A percentile compares a stretch with the other conserved stretches of the same genome.
These are phyloP conservation scores for Phytophthora cactorum DNA, from an alignment of 352 stramenopile genomes.

Conservation along the genomic window DNA sequence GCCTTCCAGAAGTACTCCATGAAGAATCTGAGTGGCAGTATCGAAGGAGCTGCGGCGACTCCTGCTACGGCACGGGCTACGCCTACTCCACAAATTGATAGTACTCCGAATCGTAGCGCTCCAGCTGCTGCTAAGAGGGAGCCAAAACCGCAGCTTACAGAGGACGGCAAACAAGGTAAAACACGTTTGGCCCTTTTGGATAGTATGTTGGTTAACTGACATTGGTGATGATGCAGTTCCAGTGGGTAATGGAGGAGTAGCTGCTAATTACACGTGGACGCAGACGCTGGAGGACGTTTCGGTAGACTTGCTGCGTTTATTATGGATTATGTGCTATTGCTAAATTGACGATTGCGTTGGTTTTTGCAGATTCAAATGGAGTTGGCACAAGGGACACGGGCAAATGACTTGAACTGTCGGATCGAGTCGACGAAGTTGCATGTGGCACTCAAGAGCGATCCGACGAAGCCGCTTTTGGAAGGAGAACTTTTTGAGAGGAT, in stretches of 20 bases:
- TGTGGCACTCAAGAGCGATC: conserved; percentile 73
- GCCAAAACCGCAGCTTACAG: conserved; percentile 40
- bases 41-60: background rate
- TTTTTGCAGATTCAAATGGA: conserved; percentile 79
- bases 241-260: conserved; percentile 89
- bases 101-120: background rate
- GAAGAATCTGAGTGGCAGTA: conserved; percentile 38
- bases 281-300: conserved; percentile 96
- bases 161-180: conserved; percentile 74
- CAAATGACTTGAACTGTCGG: conserved; percentile 91
- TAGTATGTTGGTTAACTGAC: conserved; percentile 4
- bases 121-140: background rate
- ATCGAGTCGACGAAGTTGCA: conserved; percentile 91
- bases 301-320: conserved; percentile 46
- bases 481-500: conserved; percentile 93
- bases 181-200: background rate
- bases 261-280: conserved; percentile 96
- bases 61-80: background rate
- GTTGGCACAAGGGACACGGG: conserved; percentile 89
- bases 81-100: background rate
- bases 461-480: conserved; percentile 56
- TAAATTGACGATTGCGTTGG: conserved; percentile 1
- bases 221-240: conserved; percentile 61
- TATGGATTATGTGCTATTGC: background rate
- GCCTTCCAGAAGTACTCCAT: conserved; percentile 77